Conservation (phyloP, 352 stramenopile species). For the Globisporangium heterothallicum region DNA sequence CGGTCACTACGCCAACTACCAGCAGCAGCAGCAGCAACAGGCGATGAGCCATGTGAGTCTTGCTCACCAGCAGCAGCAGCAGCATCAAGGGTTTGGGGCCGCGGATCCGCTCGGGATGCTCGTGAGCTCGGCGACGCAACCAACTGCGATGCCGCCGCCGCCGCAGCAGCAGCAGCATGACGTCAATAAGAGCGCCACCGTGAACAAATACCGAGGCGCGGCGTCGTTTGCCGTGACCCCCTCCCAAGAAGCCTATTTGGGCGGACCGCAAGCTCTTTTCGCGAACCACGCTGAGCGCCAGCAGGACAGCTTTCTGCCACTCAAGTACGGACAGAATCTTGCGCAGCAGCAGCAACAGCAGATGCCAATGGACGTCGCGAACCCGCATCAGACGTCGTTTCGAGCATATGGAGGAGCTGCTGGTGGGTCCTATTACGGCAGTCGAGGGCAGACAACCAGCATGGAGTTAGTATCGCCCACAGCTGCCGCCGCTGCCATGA, state of each 20-base stretch:
- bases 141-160: slow-evolving; percentile 17
- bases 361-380: slow-evolving; percentile 8
- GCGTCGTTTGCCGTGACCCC: background rate
- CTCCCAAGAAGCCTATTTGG: slow-evolving; percentile 8
- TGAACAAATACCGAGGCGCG: slow-evolving; percentile 11
- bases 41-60: slow-evolving; percentile 7
- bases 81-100: slow-evolving; percentile 19
- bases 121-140: slow-evolving; percentile 49
- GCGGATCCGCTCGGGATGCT: slow-evolving; percentile 45
- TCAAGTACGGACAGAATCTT: background rate
- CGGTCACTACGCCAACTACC: slow-evolving; percentile 18
- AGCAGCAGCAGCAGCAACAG: slow-evolving; percentile 22
- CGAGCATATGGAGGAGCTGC: slow-evolving; percentile 1
- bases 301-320: slow-evolving; percentile 14
- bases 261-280: too few species aligned
- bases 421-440: background rate
- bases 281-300: slow-evolving; percentile 10
- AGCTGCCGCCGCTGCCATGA: slow-evolving; percentile 3
- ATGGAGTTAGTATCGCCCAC: slow-evolving; percentile 15
- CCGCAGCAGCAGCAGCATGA: slow-evolving; percentile 19
- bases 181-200: slow-evolving; percentile 3
- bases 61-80: slow-evolving; percentile 14
- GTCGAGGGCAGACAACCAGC: background rate
- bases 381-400: slow-evolving; percentile 9
- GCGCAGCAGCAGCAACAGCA: slow-evolving; percentile 11